Conservation (phyloP, 192 early-diverging fungal species). For the Coemansia sp. region DNA sequence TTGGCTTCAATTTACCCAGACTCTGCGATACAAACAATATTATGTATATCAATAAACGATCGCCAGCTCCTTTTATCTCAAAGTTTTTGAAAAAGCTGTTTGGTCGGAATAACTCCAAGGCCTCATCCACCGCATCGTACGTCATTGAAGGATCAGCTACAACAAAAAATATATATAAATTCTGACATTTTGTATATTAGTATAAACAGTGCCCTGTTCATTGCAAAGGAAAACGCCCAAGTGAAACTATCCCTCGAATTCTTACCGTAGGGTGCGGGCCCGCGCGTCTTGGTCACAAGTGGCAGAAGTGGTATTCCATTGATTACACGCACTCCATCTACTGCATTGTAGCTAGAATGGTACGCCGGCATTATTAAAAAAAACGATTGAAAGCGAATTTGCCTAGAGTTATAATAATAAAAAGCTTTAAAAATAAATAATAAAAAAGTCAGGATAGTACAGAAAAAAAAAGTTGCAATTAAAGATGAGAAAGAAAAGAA, state of each 20-base stretch:
- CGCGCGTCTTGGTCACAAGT: slow-evolving; percentile 83
- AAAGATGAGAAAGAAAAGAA: no score
- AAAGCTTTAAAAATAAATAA: background rate
- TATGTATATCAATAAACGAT: slow-evolving; percentile 93
- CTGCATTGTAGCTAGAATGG: slow-evolving; percentile 32
- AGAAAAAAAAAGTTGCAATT: background rate
- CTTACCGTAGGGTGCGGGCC: slow-evolving; percentile 77
- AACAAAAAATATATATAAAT: background rate
- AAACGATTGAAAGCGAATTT: background rate
- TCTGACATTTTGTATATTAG: slow-evolving; percentile 1
- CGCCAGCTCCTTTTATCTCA: slow-evolving; percentile 93
- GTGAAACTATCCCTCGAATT: no score
- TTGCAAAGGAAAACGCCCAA: no score
- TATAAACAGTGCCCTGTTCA: no score
- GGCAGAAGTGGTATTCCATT: slow-evolving; percentile 89
- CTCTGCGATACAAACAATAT: slow-evolving; percentile 90
- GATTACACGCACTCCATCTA: slow-evolving; percentile 54
- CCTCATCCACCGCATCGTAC: slow-evolving; percentile 94
- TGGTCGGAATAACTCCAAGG: slow-evolving; percentile 89
- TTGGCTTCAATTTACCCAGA: slow-evolving; percentile 66
- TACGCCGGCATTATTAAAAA: slow-evolving; percentile 26
- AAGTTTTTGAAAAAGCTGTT: slow-evolving; percentile 99
- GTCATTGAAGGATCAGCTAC: slow-evolving; percentile 52
- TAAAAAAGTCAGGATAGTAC: no score
- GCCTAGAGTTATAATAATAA: background rate